Conservation (phyloP, 2,329 filamentous ascomycete genomes). For the Trichoderma simmonsii region DNA sequence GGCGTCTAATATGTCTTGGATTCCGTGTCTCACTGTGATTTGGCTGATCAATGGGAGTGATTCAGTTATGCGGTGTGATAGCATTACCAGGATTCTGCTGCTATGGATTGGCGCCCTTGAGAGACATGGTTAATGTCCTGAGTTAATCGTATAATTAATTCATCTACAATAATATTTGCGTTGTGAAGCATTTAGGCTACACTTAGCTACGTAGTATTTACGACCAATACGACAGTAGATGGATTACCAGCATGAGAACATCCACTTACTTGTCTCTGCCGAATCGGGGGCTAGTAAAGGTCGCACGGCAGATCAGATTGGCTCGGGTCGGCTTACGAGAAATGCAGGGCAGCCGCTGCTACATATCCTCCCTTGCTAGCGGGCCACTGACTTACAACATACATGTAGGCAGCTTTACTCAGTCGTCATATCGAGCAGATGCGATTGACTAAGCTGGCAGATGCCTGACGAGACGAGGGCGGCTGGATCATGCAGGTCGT, state of each 20-base stretch:
- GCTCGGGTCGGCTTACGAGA: background rate
- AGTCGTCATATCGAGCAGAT: background rate
- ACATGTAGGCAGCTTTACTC: slow-evolving; percentile 15
- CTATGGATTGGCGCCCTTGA: background rate
- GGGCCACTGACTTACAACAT: background rate
- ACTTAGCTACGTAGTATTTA: background rate
- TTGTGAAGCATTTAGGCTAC: background rate
- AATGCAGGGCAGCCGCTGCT: background rate
- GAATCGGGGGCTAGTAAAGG: background rate
- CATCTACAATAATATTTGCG: background rate
- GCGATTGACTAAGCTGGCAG: slow-evolving; percentile 9
- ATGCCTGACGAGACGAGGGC: background rate
- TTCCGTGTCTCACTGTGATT: background rate
- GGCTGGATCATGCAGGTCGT: background rate
- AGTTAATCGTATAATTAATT: background rate
- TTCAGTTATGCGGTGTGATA: background rate
- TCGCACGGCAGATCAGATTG: background rate
- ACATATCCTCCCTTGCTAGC: background rate
- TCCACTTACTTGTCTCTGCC: background rate
- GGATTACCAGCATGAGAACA: background rate
- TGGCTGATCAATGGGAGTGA: background rate
- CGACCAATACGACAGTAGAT: background rate
- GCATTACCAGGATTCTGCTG: too few species aligned
- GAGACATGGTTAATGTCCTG: background rate
- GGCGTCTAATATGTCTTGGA: background rate